These are phyloP conservation scores for Biscutella laevigata DNA, from an alignment of 441 rosid species.

Conservation along the genomic window DNA sequence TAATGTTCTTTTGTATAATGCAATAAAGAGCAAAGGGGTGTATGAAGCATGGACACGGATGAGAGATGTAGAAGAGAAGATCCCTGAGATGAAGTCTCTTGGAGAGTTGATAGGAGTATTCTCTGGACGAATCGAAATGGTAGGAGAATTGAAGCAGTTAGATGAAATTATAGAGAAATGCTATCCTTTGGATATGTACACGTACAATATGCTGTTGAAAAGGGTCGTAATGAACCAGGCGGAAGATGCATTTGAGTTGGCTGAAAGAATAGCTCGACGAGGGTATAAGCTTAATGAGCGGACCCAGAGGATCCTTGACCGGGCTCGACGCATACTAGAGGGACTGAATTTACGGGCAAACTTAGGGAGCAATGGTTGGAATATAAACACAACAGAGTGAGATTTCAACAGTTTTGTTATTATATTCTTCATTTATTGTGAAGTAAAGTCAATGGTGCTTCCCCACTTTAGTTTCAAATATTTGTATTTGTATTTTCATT, in stretches of 20 bases:
- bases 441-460: conserved; percentile 1
- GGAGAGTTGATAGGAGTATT: conserved; percentile 57
- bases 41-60: conserved; percentile 50
- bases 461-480: neutral
- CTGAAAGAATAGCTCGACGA: conserved; percentile 33
- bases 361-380: conserved; percentile 24
- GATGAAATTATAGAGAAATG: conserved; percentile 52
- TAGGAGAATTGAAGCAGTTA: conserved; percentile 28
- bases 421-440: conserved; percentile 9
- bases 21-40: conserved; percentile 37
- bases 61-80: conserved; percentile 32
- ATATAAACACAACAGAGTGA: neutral
- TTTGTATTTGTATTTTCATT: neutral
- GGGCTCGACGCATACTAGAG: conserved; percentile 33
- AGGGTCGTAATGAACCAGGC: conserved; percentile 31
- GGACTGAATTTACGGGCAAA: conserved; percentile 28
- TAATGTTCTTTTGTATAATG: conserved; percentile 52
- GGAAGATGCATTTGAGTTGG: conserved; percentile 41
- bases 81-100: conserved; percentile 35
- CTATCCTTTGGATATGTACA: conserved; percentile 46
- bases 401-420: conserved; percentile 17
- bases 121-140: conserved; percentile 34
- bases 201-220: conserved; percentile 56
- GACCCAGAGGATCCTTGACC: conserved; percentile 42
- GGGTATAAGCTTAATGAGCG: conserved; percentile 59